These are phyloP conservation scores for Chalciporus chontae DNA, from an alignment of 768 basidiomycete genomes.

Conservation along the genomic window DNA sequence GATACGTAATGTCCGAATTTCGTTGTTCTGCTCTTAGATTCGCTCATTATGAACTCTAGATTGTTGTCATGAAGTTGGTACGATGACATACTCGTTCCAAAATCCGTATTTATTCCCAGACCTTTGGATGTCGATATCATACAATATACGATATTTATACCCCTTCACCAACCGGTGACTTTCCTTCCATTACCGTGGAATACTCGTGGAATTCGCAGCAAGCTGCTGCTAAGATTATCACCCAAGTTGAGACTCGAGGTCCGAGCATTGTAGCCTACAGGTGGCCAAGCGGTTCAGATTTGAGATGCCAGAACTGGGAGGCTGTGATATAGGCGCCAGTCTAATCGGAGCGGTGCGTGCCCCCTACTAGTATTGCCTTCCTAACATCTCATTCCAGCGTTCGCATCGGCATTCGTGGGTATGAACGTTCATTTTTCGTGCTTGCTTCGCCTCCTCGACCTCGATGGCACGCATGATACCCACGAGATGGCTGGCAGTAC, in stretches of 20 bases:
- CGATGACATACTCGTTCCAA: neutral
- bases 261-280: neutral
- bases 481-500: too few species aligned
- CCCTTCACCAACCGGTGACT: neutral
- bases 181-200: neutral
- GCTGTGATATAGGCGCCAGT: too few species aligned
- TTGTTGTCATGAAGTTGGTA: neutral
- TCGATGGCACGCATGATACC: too few species aligned
- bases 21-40: neutral
- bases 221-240: neutral
- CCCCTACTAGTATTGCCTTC: too few species aligned
- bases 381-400: too few species aligned
- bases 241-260: neutral
- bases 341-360: too few species aligned
- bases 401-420: too few species aligned
- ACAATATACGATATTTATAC: neutral
- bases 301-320: too few species aligned
- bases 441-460: too few species aligned
- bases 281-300: too few species aligned
- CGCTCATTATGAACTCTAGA: neutral
- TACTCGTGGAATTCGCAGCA: neutral
- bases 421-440: too few species aligned
- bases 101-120: neutral
- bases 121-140: neutral
- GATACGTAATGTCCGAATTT: neutral